Percentiles rank a stretch among this genome's conserved stretches.
phyloP scores from a whole-genome alignment of 768 basidiomycete species.

The Lanmaoa rubissima region DNA sequence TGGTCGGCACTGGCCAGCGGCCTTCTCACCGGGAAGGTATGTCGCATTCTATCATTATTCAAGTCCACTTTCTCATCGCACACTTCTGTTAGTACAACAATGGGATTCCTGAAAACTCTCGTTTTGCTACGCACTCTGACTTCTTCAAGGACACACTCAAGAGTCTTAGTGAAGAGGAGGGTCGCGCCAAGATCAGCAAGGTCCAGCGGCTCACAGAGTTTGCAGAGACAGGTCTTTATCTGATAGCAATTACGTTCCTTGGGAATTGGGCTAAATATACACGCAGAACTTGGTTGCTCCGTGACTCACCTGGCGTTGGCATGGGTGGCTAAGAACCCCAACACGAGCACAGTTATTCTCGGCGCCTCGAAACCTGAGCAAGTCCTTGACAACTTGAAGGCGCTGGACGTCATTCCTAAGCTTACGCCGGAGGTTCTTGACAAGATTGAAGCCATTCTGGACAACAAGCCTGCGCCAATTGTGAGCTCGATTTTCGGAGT shows the following conservation, averaged over 20 bases:
- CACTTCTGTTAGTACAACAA: conserved; percentile 39
- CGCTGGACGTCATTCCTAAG: conserved; percentile 53
- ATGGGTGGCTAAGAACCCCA: conserved; percentile 52
- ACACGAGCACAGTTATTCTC: conserved; percentile 47
- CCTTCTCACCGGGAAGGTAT: conserved; percentile 52
- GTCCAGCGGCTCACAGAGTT: conserved; percentile 46
- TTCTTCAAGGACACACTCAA: conserved; percentile 47
- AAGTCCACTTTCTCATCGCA: not conserved
- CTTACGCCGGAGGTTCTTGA: conserved; percentile 48
- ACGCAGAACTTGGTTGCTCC: conserved; percentile 42
- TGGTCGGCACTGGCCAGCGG: conserved; percentile 58
- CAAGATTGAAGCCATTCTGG: conserved; percentile 52
- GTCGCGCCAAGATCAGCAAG: conserved; percentile 46
- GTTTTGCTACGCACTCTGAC: conserved; percentile 47
- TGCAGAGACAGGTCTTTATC: conserved; percentile 35
- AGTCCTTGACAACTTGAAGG: conserved; percentile 48
- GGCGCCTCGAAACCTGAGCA: conserved; percentile 50
- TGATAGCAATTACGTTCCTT: not conserved
- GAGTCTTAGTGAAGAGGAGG: conserved; percentile 41
- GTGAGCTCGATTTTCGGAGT: conserved; percentile 19
- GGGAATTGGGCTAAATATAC: not conserved
- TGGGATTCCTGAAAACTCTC: conserved; percentile 51
- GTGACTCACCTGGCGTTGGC: conserved; percentile 55
- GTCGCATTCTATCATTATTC: not conserved
- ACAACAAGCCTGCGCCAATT: conserved; percentile 35